Evolutionary conservation across 805 yeast species (phyloP).

Genomic region (Kregervanrija pseudodelftensis): DNA sequence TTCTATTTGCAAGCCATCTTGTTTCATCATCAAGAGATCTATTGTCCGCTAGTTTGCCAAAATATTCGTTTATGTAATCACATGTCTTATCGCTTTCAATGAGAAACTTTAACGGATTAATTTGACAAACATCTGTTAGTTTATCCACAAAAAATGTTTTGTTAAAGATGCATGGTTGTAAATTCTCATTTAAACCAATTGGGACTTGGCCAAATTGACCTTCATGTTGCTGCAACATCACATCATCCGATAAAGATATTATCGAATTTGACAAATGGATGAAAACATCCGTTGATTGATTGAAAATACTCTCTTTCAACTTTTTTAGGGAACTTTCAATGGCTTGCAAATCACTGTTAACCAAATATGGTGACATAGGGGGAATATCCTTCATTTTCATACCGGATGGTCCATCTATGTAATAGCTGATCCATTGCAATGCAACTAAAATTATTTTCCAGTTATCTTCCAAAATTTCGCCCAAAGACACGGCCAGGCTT

Average conservation of each 20-base stretch:
- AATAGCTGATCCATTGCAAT: conserved; percentile 74
- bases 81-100: conserved; percentile 38
- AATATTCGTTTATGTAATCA: conserved; percentile 38
- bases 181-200: conserved; percentile 9
- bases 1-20: conserved; percentile 41
- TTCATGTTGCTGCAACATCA: conserved; percentile 7
- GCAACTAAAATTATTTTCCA: conserved; percentile 63
- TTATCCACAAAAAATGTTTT: conserved; percentile 47
- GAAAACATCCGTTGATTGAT: conserved; percentile 47
- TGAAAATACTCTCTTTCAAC: conserved; percentile 53
- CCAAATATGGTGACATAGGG: conserved; percentile 35
- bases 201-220: conserved; percentile 15
- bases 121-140: conserved; percentile 43
- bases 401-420: conserved; percentile 52
- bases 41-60: conserved; percentile 38
- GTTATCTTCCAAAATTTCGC: conserved; percentile 56
- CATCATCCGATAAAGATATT: conserved; percentile 33
- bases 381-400: conserved; percentile 34
- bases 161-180: conserved; percentile 45
- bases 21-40: conserved; percentile 36
- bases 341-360: conserved; percentile 39
- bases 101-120: conserved; percentile 47
- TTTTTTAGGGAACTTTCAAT: conserved; percentile 54
- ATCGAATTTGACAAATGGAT: conserved; percentile 40
- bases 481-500: conserved; percentile 75